Evolutionary conservation across 1,139 yeast species (phyloP).

Genomic region (Yamadazyma dendronema): DNA sequence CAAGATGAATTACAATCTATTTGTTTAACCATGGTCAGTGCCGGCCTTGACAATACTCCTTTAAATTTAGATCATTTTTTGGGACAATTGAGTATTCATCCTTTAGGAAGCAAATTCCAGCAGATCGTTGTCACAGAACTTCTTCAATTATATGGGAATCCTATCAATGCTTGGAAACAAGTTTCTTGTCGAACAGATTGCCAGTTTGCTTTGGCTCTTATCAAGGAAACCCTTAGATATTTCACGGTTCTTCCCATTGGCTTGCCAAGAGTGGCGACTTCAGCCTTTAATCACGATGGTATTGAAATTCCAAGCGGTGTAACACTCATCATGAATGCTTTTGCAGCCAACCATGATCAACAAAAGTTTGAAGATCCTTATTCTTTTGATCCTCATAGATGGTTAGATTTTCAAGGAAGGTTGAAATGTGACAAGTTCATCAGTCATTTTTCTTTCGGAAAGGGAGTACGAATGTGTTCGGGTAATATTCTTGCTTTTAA

Average conservation of each 20-base stretch:
- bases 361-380: constrained; percentile 46
- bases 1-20: constrained; percentile 54
- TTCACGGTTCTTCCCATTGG: constrained; percentile 69
- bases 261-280: constrained; percentile 61
- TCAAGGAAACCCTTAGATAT: constrained; percentile 61
- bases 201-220: constrained; percentile 53
- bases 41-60: constrained; percentile 75
- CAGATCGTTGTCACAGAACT: constrained; percentile 37
- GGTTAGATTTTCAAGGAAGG: constrained; percentile 35
- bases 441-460: constrained; percentile 63
- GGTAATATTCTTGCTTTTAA: constrained; percentile 62
- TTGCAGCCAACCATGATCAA: constrained; percentile 68
- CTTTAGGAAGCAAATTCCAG: constrained; percentile 45
- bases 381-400: constrained; percentile 57
- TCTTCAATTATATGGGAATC: constrained; percentile 21
- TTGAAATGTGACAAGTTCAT: constrained; percentile 22
- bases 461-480: constrained; percentile 68
- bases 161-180: constrained; percentile 46
- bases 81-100: constrained; percentile 57
- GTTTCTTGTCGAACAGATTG: constrained; percentile 37
- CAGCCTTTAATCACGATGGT: constrained; percentile 37
- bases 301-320: constrained; percentile 54
- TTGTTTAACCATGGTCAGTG: constrained; percentile 75
- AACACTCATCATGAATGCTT: constrained; percentile 62
- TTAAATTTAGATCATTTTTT: constrained; percentile 58